Evolutionary conservation across 805 yeast genomes (phyloP), one percentile per base, ranked within the genome.

Genomic region (Yarrowia divulgata): DNA sequence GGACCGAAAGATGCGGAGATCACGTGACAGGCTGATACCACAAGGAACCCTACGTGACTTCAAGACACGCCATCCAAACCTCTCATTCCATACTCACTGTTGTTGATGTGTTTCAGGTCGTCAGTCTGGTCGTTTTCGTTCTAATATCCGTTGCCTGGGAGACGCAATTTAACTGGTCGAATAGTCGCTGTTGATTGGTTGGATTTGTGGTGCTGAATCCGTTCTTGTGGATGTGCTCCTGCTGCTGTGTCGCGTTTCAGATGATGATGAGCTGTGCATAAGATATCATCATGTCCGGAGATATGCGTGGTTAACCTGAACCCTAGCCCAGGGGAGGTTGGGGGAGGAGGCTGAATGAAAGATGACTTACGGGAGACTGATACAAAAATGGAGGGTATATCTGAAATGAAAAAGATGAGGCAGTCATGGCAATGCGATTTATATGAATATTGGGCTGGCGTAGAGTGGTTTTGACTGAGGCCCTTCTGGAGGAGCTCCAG

Each of bases 181-280:
- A 52, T 52, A 19, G 19, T n/a, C 10, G 54, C 19, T 32, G 14
- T n/a, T 49, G 54, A 49, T 49, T 49, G 54, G 39, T n/a, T 23
- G 39, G 39, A 8, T 16, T 16, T 9, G 19, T 4, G 8, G 8
- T 6, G 10, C 14, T 18, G 4, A 14, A 3, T 12, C 29, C 52
- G 50, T 2, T 23, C 16, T 3, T 12, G n/a, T 29, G 14, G 35
- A 12, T 16, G 1, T 48, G 52, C 12, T 29, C 7, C 3, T 13
- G 34, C 13, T 12, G 23, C 55, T 10, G 37, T 16, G 32, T 52
- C 43, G 43, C 42, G 58, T 52, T 19, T 13, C 23, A 2, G 32
- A 19, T 35, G 18, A 54, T 39, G 60, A 39, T 54, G 60, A 37
- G 34, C 45, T 54, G 60, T 54, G 60, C 60, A 54, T 37, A 37